Evolutionary conservation across 345 rosid genomes (phyloP).

Genomic region (Eucalyptus victrix): DNA sequence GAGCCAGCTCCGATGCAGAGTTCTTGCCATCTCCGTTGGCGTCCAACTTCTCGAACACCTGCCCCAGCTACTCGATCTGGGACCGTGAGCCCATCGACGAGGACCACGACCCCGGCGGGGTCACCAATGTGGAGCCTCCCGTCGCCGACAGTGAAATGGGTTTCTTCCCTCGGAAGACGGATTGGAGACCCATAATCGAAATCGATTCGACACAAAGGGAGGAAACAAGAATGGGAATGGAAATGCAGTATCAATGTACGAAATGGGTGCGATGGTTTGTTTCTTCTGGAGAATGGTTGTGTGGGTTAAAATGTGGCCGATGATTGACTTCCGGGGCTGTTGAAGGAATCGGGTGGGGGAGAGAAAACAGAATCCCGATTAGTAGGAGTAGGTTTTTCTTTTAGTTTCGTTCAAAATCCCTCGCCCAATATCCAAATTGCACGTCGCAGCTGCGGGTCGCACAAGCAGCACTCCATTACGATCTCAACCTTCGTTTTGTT

Average conservation of each 20-base stretch:
- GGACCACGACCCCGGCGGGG: constrained; percentile 2
- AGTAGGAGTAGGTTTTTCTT: neutral
- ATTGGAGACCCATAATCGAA: constrained; percentile 9
- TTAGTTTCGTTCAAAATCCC: neutral
- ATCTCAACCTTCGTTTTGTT: neutral
- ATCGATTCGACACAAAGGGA: neutral
- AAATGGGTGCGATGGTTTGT: neutral
- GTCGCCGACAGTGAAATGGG: neutral
- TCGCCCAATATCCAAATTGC: neutral
- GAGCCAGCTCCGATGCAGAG: constrained; percentile 64
- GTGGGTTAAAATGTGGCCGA: neutral
- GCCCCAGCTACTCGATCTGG: constrained; percentile 33
- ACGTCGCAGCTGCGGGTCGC: neutral
- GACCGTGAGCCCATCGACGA: neutral
- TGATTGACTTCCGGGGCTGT: neutral
- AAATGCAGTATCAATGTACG: neutral
- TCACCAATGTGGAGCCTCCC: neutral
- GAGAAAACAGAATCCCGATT: neutral
- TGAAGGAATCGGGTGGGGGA: neutral
- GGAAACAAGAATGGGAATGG: neutral
- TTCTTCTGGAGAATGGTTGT: neutral
- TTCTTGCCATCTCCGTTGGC: constrained; percentile 57
- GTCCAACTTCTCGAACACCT: constrained; percentile 37
- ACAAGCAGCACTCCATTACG: neutral
- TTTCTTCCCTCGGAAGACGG: constrained; percentile 25